Conservation (phyloP, 345 rosid species). For the Cardamine occulta region DNA sequence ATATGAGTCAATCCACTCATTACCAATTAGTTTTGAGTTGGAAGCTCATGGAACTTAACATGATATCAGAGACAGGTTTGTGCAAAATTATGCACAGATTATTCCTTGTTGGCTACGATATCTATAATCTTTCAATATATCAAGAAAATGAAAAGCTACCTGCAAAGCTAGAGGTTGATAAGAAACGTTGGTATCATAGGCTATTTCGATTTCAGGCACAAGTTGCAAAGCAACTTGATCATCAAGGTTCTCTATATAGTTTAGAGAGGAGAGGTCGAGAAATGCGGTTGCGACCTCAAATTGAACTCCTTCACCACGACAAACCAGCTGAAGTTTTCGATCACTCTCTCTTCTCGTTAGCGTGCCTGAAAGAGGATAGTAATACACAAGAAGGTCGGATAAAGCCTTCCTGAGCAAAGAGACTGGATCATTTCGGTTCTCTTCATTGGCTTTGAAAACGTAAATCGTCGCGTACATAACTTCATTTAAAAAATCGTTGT, state of each 20-base stretch:
- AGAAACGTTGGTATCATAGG: slow-evolving; percentile 23
- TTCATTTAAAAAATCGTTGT: slow-evolving; percentile 44
- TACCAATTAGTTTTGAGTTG: too few relatives aligned
- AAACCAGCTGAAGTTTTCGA: too few relatives aligned
- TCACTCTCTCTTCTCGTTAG: too few relatives aligned
- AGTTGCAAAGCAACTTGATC: slow-evolving; percentile 34
- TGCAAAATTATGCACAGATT: too few relatives aligned
- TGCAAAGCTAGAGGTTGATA: slow-evolving; percentile 52
- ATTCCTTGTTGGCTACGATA: too few relatives aligned
- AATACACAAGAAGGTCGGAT: slow-evolving; percentile 52
- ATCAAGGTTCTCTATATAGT: slow-evolving; percentile 48
- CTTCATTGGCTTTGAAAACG: slow-evolving; percentile 42
- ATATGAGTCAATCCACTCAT: too few relatives aligned
- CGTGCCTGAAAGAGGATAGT: slow-evolving; percentile 43
- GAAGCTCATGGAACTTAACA: too few relatives aligned
- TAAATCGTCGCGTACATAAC: slow-evolving; percentile 44
- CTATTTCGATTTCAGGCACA: slow-evolving; percentile 13
- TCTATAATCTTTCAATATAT: background rate
- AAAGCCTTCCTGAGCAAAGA: slow-evolving; percentile 50
- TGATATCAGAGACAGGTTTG: too few relatives aligned
- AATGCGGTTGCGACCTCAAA: too few relatives aligned
- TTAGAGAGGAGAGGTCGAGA: slow-evolving; percentile 42
- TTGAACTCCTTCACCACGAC: too few relatives aligned
- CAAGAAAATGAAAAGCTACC: slow-evolving; percentile 8
- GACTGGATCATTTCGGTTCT: slow-evolving; percentile 13